Percentiles rank a stretch among this genome's conserved stretches.
phyloP scores from a whole-genome alignment of 2,329 filamentous ascomycete genomes.

The Aureobasidium sp. region DNA sequence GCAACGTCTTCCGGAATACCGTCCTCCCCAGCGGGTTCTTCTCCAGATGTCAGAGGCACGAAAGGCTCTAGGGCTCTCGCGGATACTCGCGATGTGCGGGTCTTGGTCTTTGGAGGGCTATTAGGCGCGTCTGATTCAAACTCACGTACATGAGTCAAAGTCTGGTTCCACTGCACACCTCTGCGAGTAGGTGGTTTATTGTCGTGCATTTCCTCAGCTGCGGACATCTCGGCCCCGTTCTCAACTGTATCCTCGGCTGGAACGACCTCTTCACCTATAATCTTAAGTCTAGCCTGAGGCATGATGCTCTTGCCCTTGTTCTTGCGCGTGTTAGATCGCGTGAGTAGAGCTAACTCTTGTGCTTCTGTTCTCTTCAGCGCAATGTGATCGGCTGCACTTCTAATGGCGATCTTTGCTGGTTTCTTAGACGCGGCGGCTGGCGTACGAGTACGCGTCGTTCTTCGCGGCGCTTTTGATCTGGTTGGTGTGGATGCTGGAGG shows the following conservation, averaged over 20 bases:
- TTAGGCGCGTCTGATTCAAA: conserved; percentile 21
- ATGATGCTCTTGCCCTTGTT: conserved; percentile 43
- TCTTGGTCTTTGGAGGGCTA: not conserved
- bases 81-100: not conserved
- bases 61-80: conserved; percentile 5
- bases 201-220: conserved; percentile 21
- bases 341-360: conserved; percentile 40
- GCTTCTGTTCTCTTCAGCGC: conserved; percentile 43
- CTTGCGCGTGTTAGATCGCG: conserved; percentile 43
- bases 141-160: conserved; percentile 40
- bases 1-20: not conserved
- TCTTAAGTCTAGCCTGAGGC: conserved; percentile 38
- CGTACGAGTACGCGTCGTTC: conserved; percentile 6
- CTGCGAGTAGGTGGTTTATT: conserved; percentile 18
- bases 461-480: not conserved
- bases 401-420: conserved; percentile 38
- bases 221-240: conserved; percentile 15
- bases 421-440: conserved; percentile 7
- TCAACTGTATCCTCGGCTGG: not conserved
- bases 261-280: conserved; percentile 31
- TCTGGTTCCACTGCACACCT: conserved; percentile 41
- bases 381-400: conserved; percentile 37
- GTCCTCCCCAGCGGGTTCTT: not conserved
- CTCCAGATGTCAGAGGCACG: conserved; percentile 1
- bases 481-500: not conserved